A percentile compares a stretch with the other conserved stretches of the same genome.
These are phyloP conservation scores for Pichia sp. DNA, from an alignment of 1,139 yeast genomes.

Conservation along the genomic window DNA sequence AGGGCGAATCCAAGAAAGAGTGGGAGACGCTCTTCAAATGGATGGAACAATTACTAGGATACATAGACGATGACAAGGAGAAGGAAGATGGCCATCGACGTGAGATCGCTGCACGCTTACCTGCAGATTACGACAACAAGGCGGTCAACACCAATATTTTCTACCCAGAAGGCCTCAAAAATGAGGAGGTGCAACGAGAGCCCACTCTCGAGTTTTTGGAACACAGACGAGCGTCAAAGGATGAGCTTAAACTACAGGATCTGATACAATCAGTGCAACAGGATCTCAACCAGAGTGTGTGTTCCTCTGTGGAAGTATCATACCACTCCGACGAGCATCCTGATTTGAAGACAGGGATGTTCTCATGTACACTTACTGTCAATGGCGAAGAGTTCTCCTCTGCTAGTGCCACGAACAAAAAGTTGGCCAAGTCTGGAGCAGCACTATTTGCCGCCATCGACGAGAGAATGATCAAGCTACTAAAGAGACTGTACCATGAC, in stretches of 20 bases:
- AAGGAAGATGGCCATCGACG: neutral
- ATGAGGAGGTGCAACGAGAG: neutral
- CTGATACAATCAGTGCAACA: conserved; percentile 15
- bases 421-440: conserved; percentile 18
- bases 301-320: neutral
- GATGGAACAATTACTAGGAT: conserved; percentile 12
- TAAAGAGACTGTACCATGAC: conserved; percentile 9
- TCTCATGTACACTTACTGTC: conserved; percentile 8
- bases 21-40: conserved; percentile 6
- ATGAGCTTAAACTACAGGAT: conserved; percentile 6
- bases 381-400: conserved; percentile 1
- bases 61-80: neutral
- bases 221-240: neutral
- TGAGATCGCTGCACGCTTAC: neutral
- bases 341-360: conserved; percentile 7
- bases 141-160: neutral
- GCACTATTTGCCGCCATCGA: conserved; percentile 18
- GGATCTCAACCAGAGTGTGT: conserved; percentile 16
- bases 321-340: conserved; percentile 9
- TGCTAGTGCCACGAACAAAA: conserved; percentile 16
- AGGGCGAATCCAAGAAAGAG: neutral
- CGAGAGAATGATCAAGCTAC: neutral
- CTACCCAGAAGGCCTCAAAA: neutral
- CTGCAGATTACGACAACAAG: too few relatives aligned
- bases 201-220: neutral